These are phyloP conservation scores for Sporothrix phasma DNA, from an alignment of 2,329 filamentous ascomycete species.

Conservation along the genomic window DNA sequence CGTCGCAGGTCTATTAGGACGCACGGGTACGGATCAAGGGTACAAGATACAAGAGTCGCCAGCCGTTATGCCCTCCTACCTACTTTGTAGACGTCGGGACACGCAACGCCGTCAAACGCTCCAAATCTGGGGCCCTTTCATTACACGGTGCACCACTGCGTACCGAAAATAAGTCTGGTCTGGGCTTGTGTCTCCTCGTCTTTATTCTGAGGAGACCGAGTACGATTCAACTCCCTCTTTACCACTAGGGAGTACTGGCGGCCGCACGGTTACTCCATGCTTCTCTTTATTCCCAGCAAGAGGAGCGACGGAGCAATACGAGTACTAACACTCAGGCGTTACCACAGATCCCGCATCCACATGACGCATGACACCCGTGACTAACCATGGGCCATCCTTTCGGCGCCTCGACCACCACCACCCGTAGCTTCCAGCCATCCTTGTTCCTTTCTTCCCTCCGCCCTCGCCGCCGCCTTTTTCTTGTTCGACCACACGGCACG, in stretches of 20 bases:
- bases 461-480: neutral
- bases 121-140: neutral
- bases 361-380: slow-evolving; percentile 15
- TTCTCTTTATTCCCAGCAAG: slow-evolving; percentile 9
- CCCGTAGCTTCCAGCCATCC: slow-evolving; percentile 9
- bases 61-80: neutral
- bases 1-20: neutral
- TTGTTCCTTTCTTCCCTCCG: neutral
- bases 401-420: neutral
- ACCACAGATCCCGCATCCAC: slow-evolving; percentile 14
- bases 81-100: neutral
- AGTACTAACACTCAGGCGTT: neutral
- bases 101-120: neutral
- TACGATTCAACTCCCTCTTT: slow-evolving; percentile 7
- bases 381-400: slow-evolving; percentile 4
- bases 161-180: slow-evolving; percentile 5
- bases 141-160: neutral
- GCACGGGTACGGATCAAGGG: neutral
- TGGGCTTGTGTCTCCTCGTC: slow-evolving; percentile 1
- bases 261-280: slow-evolving; percentile 1
- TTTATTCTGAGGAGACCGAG: no score
- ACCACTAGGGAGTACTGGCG: slow-evolving; percentile 1
- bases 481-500: neutral
- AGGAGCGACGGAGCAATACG: neutral
- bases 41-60: neutral